Base-by-base conservation (phyloP, 345 rosid genomes). In the Reutealis trisperma region DNA sequence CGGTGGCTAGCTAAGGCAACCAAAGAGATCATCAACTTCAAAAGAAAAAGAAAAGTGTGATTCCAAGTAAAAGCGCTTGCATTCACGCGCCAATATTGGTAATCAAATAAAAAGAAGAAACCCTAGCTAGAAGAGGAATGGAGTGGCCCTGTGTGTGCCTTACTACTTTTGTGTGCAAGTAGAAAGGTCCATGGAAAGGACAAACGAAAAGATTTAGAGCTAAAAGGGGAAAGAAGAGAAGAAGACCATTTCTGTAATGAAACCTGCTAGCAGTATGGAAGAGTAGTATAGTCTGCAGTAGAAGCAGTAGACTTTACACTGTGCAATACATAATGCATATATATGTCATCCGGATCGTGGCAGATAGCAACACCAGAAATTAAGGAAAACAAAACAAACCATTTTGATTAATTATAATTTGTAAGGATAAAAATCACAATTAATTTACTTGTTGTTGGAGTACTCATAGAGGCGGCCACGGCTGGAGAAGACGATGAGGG, bases 401-500 rank as follows among this genome's bases (percentile, higher is more conserved):
- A 27, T 27, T 27, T 27, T 27, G 1, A 27, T 27, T 27, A 27
- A 27, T 27, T 27, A 27, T 27, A 27, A 34, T 34, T 34, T 34
- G 37, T 2, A 34, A 34, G 5, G 3, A 34, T 34, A 34, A 34
- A 34, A 34, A 34, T 34, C 37, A 34, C 15, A 27, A 15, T 27
- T 2, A 37, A 64, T 32, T 87, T 89, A 94, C 98, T 87, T 92
- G 93, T 90, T 92, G 81, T 92, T 94, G 21, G 97, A 90, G 83
- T 92, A 94, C 86, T 94, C 98, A 34, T 94, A 92, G 88, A 94
- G 96, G 71, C 98, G 98, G 58, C 98, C 98, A 22, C 98, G 92
- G 75, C 87, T 92, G 5, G 98, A 94, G 93, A 92, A 94, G 90
- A 94, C 98, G 32, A 94, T 86, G 74, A 94, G 97, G 8, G 97